Conservation (phyloP, 805 yeast species). For the Metschnikowia gelsemii region DNA sequence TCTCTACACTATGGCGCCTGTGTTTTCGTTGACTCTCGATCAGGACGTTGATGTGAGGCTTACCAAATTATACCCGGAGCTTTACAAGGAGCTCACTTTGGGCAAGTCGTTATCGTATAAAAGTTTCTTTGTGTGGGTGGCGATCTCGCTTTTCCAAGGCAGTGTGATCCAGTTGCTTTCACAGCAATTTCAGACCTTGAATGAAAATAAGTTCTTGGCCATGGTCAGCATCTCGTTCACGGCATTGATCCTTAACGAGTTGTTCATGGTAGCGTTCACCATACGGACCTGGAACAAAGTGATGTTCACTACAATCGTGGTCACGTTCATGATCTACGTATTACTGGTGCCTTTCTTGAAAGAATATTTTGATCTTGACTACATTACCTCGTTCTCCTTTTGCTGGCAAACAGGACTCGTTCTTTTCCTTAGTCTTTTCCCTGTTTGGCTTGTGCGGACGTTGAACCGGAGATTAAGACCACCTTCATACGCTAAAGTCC, state of each 20-base stretch:
- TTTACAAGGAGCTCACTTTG: conserved; percentile 85
- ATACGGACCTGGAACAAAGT: conserved; percentile 85
- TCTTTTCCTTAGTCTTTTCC: conserved; percentile 69
- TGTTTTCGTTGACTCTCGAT: conserved; percentile 87
- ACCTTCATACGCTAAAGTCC: conserved; percentile 96
- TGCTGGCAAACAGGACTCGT: conserved; percentile 69
- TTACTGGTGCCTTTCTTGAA: conserved; percentile 78
- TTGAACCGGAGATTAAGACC: conserved; percentile 78
- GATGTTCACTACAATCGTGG: conserved; percentile 71
- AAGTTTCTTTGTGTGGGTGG: conserved; percentile 90
- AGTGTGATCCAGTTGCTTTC: conserved; percentile 76
- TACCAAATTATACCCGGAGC: conserved; percentile 89
- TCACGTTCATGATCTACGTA: conserved; percentile 65
- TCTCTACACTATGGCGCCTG: conserved; percentile 97
- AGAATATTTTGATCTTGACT: conserved; percentile 81
- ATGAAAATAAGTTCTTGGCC: conserved; percentile 50
- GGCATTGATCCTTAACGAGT: conserved; percentile 76
- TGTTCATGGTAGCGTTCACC: conserved; percentile 90
- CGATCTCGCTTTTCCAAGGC: conserved; percentile 90
- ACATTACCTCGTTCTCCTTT: conserved; percentile 56
- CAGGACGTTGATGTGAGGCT: conserved; percentile 87
- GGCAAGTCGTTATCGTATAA: conserved; percentile 84
- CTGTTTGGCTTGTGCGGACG: conserved; percentile 84
- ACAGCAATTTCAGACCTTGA: conserved; percentile 70
- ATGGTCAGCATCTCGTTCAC: conserved; percentile 90